Base-by-base conservation (phyloP, 345 rosid genomes). In the Euphorbia tirucalli region DNA sequence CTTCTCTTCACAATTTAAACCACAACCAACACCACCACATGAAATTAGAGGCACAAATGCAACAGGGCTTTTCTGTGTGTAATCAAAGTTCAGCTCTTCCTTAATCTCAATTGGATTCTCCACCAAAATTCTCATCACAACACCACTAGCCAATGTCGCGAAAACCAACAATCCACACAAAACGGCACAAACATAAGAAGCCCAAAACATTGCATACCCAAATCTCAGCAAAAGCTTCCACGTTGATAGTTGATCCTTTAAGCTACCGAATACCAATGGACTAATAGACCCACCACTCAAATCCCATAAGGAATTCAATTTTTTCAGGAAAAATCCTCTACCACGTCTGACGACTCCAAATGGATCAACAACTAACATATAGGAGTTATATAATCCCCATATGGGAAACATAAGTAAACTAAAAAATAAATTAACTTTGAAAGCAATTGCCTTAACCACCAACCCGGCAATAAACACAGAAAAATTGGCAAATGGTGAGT, bases 181-280 rank as follows among this genome's bases (percentile, higher is more conserved):
- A 55, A 88, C 75, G 43, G 75, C 37, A 57, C 93, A 81, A 18
- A 92, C 93, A 71, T 90, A 94, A 70, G 66, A 49, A 7, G 93
- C 89, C 87, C 91, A 88, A 55, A 90, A 78, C 72, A 86, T 66
- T 16, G 93, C 96, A 88, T 90, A 87, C 0, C 89, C 97, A 1
- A 82, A 85, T 69, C 81, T 82, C 69, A 78, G 62, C 31, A 78
- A 59, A 13, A 85, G 66, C 16, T 73, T 82, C 87, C 85, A 61
- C 22, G 82, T 48, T 3, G 80, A 66, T 66, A 83, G 79, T 1
- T 83, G 78, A 49, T 90, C 90, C 77, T 82, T 83, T 0, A 88
- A 77, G 86, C 88, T 79, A 22, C 74, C 83, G 52, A 44, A 19
- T 27, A 82, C 21, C 68, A 72, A 61, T 0, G 87, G 83, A 76